These are phyloP conservation scores for Tulasnella sp. DNA, from an alignment of 768 basidiomycete genomes.

Conservation along the genomic window DNA sequence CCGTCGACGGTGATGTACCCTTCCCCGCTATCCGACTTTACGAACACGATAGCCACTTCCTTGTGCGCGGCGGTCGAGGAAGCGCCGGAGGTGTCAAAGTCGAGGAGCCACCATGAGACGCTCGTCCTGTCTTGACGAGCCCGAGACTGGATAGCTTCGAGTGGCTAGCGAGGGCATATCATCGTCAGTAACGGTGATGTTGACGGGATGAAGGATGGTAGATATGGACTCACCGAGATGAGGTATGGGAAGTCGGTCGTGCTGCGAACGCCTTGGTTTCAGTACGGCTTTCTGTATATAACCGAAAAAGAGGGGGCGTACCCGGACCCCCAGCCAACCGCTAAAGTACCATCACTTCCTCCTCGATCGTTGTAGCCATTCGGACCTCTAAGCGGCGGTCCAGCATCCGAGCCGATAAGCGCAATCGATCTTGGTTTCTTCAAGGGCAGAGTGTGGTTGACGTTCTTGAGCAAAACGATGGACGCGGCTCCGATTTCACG, in stretches of 20 bases:
- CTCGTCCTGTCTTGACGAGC: conserved; percentile 55
- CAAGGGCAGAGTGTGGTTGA: conserved; percentile 24
- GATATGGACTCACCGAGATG: conserved; percentile 41
- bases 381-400: conserved; percentile 52
- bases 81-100: conserved; percentile 49
- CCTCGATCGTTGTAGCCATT: conserved; percentile 51
- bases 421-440: conserved; percentile 22
- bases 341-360: conserved; percentile 47
- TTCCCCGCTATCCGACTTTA: conserved; percentile 78
- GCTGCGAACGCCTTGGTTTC: background rate
- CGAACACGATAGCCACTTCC: conserved; percentile 67
- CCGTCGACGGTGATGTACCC: conserved; percentile 69
- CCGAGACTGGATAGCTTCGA: conserved; percentile 67
- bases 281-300: background rate
- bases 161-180: conserved; percentile 37
- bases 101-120: conserved; percentile 56
- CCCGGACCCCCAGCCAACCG: conserved; percentile 91
- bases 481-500: conserved; percentile 40
- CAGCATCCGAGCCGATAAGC: conserved; percentile 38
- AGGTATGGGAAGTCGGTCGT: conserved; percentile 45
- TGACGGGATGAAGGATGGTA: background rate
- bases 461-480: conserved; percentile 46
- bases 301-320: background rate
- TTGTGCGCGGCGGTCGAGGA: conserved; percentile 36
- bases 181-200: no score